These are phyloP conservation scores for Podosphaera fusca DNA, from an alignment of 2,329 filamentous ascomycete genomes.

Conservation along the genomic window DNA sequence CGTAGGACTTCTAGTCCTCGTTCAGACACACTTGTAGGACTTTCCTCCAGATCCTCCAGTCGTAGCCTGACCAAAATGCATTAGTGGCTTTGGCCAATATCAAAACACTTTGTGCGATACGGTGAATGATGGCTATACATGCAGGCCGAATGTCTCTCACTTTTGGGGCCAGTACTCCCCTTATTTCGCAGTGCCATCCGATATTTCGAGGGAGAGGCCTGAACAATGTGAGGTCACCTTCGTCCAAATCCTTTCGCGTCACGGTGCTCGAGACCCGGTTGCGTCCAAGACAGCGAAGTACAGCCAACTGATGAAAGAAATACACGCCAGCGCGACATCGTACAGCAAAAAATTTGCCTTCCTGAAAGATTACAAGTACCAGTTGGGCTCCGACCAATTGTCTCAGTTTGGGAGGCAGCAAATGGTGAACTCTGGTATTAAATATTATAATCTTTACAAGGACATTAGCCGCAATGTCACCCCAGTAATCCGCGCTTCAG, in stretches of 20 bases:
- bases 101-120: conserved; percentile 11
- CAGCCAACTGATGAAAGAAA: conserved; percentile 35
- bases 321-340: conserved; percentile 31
- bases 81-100: too few relatives aligned
- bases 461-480: conserved; percentile 30
- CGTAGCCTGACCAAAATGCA: too few relatives aligned
- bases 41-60: too few relatives aligned
- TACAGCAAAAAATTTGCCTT: conserved; percentile 47
- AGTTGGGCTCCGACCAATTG: conserved; percentile 44
- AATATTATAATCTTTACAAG: conserved; percentile 54
- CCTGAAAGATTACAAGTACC: conserved; percentile 47
- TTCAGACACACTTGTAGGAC: too few relatives aligned
- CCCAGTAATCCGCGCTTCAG: conserved; percentile 52
- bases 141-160: conserved; percentile 14
- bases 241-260: conserved; percentile 59
- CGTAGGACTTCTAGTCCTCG: too few relatives aligned
- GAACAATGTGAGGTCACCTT: conserved; percentile 52
- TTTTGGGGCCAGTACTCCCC: conserved; percentile 74
- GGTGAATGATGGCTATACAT: conserved; percentile 13
- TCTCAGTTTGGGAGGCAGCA: conserved; percentile 44
- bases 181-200: conserved; percentile 52
- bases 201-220: conserved; percentile 36
- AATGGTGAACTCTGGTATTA: conserved; percentile 50
- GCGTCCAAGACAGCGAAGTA: conserved; percentile 41
- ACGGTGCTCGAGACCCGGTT: conserved; percentile 69